Conservation (phyloP, 2,329 filamentous ascomycete genomes). For the Exophiala oligosperma region DNA sequence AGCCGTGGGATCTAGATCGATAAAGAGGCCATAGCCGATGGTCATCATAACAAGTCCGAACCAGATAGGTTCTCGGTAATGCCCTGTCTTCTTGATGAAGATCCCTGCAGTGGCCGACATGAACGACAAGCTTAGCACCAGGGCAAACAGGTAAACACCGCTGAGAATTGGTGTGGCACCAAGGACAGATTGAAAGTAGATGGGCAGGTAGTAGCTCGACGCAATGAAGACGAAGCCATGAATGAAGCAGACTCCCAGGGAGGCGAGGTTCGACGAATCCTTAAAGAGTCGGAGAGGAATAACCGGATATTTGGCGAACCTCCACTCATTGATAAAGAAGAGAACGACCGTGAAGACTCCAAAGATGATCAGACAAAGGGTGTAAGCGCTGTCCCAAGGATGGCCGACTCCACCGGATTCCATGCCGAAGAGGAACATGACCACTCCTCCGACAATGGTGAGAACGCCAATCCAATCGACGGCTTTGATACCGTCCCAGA, state of each 20-base stretch:
- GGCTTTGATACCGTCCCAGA: slow-evolving; percentile 57
- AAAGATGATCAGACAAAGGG: slow-evolving; percentile 52
- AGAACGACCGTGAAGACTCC: slow-evolving; percentile 44
- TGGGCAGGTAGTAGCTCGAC: slow-evolving; percentile 74
- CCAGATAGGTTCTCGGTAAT: slow-evolving; percentile 63
- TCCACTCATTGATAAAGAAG: slow-evolving; percentile 61
- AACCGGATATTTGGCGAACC: slow-evolving; percentile 61
- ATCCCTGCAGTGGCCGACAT: slow-evolving; percentile 62
- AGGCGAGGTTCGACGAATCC: slow-evolving; percentile 48
- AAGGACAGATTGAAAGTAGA: slow-evolving; percentile 80
- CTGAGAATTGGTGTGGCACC: slow-evolving; percentile 68
- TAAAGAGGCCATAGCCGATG: slow-evolving; percentile 66
- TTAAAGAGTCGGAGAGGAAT: slow-evolving; percentile 56
- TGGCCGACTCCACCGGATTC: slow-evolving; percentile 66
- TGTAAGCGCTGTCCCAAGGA: slow-evolving; percentile 51
- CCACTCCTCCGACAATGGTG: slow-evolving; percentile 61
- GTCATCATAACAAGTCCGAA: slow-evolving; percentile 59
- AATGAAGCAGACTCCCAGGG: slow-evolving; percentile 66
- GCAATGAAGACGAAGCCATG: slow-evolving; percentile 79
- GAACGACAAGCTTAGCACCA: slow-evolving; percentile 66
- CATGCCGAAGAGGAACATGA: slow-evolving; percentile 70
- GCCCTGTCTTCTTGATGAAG: slow-evolving; percentile 71
- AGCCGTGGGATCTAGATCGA: slow-evolving; percentile 56
- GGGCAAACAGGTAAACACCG: slow-evolving; percentile 73
- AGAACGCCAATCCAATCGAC: slow-evolving; percentile 66